Evolutionary conservation across 2,329 filamentous ascomycete genomes (phyloP).

Genomic region (Pseudogymnoascus sp.): DNA sequence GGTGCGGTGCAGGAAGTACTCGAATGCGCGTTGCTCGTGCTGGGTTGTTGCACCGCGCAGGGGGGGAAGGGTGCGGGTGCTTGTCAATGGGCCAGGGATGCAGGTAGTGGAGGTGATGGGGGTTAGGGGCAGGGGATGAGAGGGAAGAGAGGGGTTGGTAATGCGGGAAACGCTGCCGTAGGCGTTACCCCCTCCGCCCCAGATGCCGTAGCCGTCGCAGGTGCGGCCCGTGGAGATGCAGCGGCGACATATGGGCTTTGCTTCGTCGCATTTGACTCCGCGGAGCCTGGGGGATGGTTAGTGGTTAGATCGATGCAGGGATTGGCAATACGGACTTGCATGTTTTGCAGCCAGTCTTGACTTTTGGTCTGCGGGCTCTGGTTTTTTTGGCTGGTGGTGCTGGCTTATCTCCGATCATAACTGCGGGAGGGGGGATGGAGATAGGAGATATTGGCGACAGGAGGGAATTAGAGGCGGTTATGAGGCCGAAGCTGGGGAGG

Average conservation of each 20-base stretch:
- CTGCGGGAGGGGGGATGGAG: not conserved
- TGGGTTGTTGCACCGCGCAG: slow-evolving; percentile 27
- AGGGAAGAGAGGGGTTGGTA: slow-evolving; percentile 11
- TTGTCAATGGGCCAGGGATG: slow-evolving; percentile 32
- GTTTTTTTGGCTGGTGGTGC: not conserved
- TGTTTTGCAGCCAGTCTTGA: slow-evolving; percentile 36
- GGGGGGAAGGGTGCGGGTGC: slow-evolving; percentile 29
- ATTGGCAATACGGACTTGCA: slow-evolving; percentile 30
- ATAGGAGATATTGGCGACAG: not conserved
- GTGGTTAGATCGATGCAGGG: slow-evolving; percentile 15
- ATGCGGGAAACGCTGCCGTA: slow-evolving; percentile 10
- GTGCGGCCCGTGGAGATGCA: slow-evolving; percentile 37
- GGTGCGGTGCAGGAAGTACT: slow-evolving; percentile 41
- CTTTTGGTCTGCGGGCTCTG: slow-evolving; percentile 25
- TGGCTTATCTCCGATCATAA: not conserved
- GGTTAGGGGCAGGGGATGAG: slow-evolving; percentile 4
- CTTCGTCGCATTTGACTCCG: slow-evolving; percentile 49
- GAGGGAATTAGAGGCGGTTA: not conserved
- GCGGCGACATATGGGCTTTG: slow-evolving; percentile 42
- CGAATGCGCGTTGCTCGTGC: slow-evolving; percentile 31
- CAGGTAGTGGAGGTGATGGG: slow-evolving; percentile 27
- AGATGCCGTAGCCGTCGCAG: slow-evolving; percentile 37
- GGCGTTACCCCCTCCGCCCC: slow-evolving; percentile 15
- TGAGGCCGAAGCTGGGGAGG: not conserved
- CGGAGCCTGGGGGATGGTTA: slow-evolving; percentile 36